These are phyloP conservation scores for Fusarium ambrosium DNA, from an alignment of 2,329 filamentous ascomycete species.

Conservation along the genomic window DNA sequence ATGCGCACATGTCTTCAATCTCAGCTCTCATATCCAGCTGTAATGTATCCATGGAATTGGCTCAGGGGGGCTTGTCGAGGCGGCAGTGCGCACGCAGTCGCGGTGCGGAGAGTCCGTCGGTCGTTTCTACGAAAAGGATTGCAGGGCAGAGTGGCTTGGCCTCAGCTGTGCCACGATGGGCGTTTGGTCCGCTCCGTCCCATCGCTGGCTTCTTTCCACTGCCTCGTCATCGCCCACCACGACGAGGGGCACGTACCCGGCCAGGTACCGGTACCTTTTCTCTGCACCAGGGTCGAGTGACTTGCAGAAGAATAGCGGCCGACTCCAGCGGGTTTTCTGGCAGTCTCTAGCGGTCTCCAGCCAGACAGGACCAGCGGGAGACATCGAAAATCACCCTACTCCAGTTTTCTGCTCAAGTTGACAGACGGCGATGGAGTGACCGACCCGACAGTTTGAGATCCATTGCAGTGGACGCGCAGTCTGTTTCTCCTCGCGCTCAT, in stretches of 20 bases:
- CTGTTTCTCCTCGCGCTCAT: conserved; percentile 35
- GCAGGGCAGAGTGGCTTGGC: conserved; percentile 42
- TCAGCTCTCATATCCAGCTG: background rate
- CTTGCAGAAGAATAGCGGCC: conserved; percentile 36
- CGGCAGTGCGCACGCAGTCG: conserved; percentile 26
- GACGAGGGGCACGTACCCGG: conserved; percentile 43
- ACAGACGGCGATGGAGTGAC: background rate
- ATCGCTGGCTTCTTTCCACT: conserved; percentile 44
- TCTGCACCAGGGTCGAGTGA: conserved; percentile 33
- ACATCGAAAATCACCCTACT: conserved; percentile 17
- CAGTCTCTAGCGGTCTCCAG: conserved; percentile 16
- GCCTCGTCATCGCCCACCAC: conserved; percentile 57
- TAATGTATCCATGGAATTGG: background rate
- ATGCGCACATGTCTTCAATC: conserved; percentile 1
- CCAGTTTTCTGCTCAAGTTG: conserved; percentile 17
- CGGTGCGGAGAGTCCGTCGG: conserved; percentile 20
- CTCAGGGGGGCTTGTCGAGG: conserved; percentile 1
- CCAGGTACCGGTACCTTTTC: conserved; percentile 48
- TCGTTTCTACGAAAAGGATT: conserved; percentile 20
- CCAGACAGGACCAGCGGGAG: conserved; percentile 15
- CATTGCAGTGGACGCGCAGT: conserved; percentile 11
- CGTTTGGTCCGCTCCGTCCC: conserved; percentile 19
- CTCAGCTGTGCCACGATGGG: conserved; percentile 45
- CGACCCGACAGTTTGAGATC: background rate
- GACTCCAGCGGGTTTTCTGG: conserved; percentile 18